Conservation (phyloP, 1,139 yeast genomes). For the Candida tetrigidarum region DNA sequence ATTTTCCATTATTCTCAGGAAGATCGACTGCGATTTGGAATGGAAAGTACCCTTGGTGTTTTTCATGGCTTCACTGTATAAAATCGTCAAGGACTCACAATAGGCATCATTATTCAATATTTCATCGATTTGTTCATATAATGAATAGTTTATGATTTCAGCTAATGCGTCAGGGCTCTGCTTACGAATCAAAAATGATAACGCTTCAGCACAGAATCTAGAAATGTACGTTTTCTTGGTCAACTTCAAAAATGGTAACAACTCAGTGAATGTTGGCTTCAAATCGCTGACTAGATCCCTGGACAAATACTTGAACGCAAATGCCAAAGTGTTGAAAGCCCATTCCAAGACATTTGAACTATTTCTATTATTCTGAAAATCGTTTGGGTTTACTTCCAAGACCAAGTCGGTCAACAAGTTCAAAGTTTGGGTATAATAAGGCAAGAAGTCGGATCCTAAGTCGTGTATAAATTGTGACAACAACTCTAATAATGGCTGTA, state of each 20-base stretch:
- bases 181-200: conserved; percentile 82
- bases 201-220: conserved; percentile 88
- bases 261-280: conserved; percentile 64
- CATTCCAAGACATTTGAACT: conserved; percentile 79
- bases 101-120: conserved; percentile 44
- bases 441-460: conserved; percentile 88
- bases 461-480: conserved; percentile 90
- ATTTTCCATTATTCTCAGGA: conserved; percentile 46
- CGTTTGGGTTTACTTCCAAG: conserved; percentile 48
- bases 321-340: conserved; percentile 85
- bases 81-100: conserved; percentile 58
- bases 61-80: conserved; percentile 76
- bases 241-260: conserved; percentile 65
- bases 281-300: conserved; percentile 64
- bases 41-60: conserved; percentile 76
- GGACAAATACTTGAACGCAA: conserved; percentile 84
- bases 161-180: conserved; percentile 54
- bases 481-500: conserved; percentile 83
- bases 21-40: conserved; percentile 61
- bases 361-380: conserved; percentile 43
- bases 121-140: conserved; percentile 45
- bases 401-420: conserved; percentile 56
- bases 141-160: conserved; percentile 52
- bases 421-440: conserved; percentile 62
- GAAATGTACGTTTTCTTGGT: conserved; percentile 65